Percentiles rank a stretch among this genome's conserved stretches.
Evolutionary conservation across 768 basidiomycete genomes (phyloP).

Genomic region (Leccinellum albellum): DNA sequence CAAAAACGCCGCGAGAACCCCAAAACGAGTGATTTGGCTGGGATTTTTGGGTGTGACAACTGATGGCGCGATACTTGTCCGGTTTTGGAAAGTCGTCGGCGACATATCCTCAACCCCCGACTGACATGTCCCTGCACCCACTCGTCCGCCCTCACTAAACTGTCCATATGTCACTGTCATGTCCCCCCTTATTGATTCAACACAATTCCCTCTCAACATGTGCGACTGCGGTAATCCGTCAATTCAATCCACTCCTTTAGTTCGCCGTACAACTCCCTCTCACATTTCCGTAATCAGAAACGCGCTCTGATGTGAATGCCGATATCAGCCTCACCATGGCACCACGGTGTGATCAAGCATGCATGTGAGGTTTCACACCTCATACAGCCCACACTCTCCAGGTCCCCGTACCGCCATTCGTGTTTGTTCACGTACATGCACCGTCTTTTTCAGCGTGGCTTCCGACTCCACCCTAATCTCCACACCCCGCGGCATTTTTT

Average conservation of each 20-base stretch:
- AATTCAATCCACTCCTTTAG: slow-evolving; percentile 16
- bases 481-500: slow-evolving; percentile 31
- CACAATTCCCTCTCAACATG: slow-evolving; percentile 2
- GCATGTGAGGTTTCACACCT: slow-evolving; percentile 35
- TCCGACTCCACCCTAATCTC: slow-evolving; percentile 31
- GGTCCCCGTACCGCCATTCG: slow-evolving; percentile 33
- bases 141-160: slow-evolving; percentile 13
- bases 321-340: slow-evolving; percentile 24
- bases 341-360: slow-evolving; percentile 26
- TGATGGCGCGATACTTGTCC: slow-evolving; percentile 26
- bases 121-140: slow-evolving; percentile 20
- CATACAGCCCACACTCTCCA: slow-evolving; percentile 28
- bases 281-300: slow-evolving; percentile 32
- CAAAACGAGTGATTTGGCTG: slow-evolving; percentile 21
- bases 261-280: slow-evolving; percentile 30
- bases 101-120: slow-evolving; percentile 20
- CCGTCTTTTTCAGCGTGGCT: slow-evolving; percentile 29
- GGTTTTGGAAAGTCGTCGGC: slow-evolving; percentile 25
- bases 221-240: slow-evolving; percentile 17
- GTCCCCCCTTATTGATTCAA: slow-evolving; percentile 17
- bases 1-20: slow-evolving; percentile 23
- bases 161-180: slow-evolving; percentile 28
- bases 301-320: slow-evolving; percentile 33
- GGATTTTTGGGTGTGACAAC: slow-evolving; percentile 14
- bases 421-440: slow-evolving; percentile 35